Conservation (phyloP, 2,329 filamentous ascomycete genomes). For the Hypoxylon sp. region DNA sequence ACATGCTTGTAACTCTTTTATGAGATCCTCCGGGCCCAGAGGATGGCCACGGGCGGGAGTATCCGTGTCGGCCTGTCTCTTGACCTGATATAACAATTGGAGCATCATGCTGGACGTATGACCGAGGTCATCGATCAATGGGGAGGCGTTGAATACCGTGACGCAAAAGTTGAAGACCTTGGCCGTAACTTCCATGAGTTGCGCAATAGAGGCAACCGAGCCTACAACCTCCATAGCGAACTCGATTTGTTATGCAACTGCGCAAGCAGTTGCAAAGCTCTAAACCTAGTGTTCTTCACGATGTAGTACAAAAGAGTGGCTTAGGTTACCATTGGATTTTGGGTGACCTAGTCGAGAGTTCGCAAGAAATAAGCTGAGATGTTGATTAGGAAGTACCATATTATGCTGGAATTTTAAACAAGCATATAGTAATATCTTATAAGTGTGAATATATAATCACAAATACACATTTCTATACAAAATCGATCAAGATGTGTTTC, state of each 20-base stretch:
- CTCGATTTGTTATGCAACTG: conserved; percentile 4
- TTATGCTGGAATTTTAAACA: neutral
- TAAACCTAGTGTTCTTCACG: neutral
- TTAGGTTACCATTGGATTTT: neutral
- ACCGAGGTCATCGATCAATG: conserved; percentile 35
- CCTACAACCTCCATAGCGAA: conserved; percentile 31
- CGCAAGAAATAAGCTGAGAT: neutral
- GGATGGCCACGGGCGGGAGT: conserved; percentile 11
- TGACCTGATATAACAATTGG: conserved; percentile 36
- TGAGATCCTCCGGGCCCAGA: conserved; percentile 32
- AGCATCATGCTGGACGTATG: conserved; percentile 37
- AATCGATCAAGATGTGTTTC: neutral
- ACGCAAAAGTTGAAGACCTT: conserved; percentile 36
- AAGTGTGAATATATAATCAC: neutral
- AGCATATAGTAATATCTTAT: neutral
- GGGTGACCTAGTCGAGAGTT: neutral
- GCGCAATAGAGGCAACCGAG: conserved; percentile 37
- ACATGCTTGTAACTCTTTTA: conserved; percentile 25
- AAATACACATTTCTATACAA: neutral
- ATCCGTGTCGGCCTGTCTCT: conserved; percentile 21
- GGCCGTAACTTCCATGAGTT: conserved; percentile 30
- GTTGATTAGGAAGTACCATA: neutral
- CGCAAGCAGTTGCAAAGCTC: neutral
- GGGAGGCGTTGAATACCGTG: conserved; percentile 24
- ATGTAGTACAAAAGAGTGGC: neutral